These are phyloP conservation scores for Claviceps sp. DNA, from an alignment of 2,329 filamentous ascomycete species.

Conservation along the genomic window DNA sequence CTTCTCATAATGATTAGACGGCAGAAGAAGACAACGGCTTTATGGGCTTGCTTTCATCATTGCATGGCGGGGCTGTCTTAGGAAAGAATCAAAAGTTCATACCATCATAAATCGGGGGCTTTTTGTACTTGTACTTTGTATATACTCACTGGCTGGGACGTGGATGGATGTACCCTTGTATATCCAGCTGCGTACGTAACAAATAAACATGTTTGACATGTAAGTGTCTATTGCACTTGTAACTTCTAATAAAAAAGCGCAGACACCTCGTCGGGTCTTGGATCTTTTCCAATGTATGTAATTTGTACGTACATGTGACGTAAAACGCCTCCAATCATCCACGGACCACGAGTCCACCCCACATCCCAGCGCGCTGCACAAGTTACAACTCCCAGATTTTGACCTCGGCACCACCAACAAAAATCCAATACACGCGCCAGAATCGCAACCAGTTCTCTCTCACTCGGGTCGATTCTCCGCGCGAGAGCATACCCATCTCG, in stretches of 20 bases:
- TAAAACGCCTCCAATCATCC: not conserved
- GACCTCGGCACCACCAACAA: not conserved
- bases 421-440: not conserved
- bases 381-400: not conserved
- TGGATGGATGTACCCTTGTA: not conserved
- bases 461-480: too few relatives aligned
- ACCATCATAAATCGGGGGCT: not conserved
- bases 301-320: too few relatives aligned
- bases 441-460: too few relatives aligned
- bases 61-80: slow-evolving; percentile 13
- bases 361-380: not conserved
- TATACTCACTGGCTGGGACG: not conserved
- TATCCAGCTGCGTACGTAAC: not conserved
- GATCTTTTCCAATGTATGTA: too few relatives aligned
- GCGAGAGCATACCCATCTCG: not conserved
- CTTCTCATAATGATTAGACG: slow-evolving; percentile 27
- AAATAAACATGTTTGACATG: not conserved
- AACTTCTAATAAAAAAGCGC: too few relatives aligned
- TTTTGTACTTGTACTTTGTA: not conserved
- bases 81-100: slow-evolving; percentile 5
- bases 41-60: slow-evolving; percentile 2
- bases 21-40: not conserved
- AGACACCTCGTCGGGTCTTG: too few relatives aligned
- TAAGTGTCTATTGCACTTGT: too few relatives aligned
- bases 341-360: not conserved